Percentiles rank a stretch among this genome's conserved stretches.
These are phyloP conservation scores for Globisporangium iwayamae DNA, from an alignment of 352 stramenopile species.

Conservation along the genomic window DNA sequence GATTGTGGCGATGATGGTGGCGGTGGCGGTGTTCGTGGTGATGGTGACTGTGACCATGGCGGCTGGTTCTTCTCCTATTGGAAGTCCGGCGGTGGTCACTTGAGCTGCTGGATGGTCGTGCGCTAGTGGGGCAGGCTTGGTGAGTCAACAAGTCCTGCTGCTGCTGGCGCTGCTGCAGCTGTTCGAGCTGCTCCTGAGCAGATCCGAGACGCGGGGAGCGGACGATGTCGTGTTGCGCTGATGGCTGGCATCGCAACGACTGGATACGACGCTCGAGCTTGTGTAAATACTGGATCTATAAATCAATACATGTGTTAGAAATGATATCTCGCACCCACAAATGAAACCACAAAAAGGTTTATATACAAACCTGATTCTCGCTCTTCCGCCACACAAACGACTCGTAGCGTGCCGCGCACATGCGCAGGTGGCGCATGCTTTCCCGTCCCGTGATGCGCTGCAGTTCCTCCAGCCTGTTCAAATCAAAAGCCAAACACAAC, in stretches of 20 bases:
- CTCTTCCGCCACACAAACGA: conserved; percentile 72
- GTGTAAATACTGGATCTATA: conserved; percentile 52
- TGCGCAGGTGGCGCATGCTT: conserved; percentile 47
- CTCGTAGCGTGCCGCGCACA: conserved; percentile 64
- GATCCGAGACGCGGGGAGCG: neutral
- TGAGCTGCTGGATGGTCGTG: conserved; percentile 11
- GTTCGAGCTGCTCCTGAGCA: conserved; percentile 10
- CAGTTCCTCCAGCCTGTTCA: conserved; percentile 32
- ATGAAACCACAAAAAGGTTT: neutral
- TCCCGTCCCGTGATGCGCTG: conserved; percentile 54
- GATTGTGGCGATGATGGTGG: neutral
- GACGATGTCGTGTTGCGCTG: conserved; percentile 21
- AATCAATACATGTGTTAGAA: neutral
- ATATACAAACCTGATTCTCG: conserved; percentile 41
- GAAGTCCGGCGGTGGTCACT: conserved; percentile 15
- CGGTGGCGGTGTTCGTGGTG: neutral
- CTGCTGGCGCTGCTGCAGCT: conserved; percentile 6
- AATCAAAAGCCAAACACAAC: neutral
- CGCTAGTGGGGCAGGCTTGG: neutral
- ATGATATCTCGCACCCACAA: neutral
- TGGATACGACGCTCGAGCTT: conserved; percentile 66
- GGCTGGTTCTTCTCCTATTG: conserved; percentile 13
- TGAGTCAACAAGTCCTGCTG: neutral
- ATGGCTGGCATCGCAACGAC: conserved; percentile 51
- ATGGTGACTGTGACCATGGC: neutral